These are phyloP conservation scores for Vigna mungo DNA, from an alignment of 306 rosid species.

Conservation along the genomic window DNA sequence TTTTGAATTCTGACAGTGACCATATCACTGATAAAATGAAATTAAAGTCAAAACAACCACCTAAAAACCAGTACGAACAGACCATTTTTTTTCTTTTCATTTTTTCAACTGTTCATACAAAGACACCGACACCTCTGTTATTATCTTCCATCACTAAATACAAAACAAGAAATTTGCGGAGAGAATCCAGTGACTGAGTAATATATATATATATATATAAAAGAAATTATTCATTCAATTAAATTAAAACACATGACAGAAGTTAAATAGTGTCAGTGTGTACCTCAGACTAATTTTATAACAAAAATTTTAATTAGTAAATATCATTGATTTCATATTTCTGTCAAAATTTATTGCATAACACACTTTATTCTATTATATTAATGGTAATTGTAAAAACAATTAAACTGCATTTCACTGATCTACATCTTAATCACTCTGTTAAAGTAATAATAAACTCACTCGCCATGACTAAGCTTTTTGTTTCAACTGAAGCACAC, in stretches of 20 bases:
- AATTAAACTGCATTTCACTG: background rate
- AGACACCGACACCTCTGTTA: constrained; percentile 37
- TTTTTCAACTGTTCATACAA: background rate
- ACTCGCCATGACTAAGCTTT: background rate
- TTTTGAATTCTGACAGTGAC: background rate
- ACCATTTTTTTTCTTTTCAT: background rate
- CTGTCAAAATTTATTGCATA: background rate
- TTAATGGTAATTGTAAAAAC: background rate
- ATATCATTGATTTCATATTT: background rate
- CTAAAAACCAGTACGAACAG: background rate
- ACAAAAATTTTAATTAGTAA: background rate
- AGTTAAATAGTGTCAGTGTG: background rate
- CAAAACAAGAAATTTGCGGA: background rate
- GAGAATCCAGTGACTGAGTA: background rate
- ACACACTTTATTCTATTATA: background rate
- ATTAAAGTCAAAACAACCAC: background rate
- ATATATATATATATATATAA: background rate
- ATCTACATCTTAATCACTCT: constrained; percentile 22
- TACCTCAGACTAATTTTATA: background rate
- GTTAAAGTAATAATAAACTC: background rate
- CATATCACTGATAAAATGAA: background rate
- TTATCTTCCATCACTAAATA: background rate
- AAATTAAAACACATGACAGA: background rate
- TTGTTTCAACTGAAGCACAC: background rate
- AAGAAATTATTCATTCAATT: background rate